phyloP scores from a whole-genome alignment of 2,329 filamentous ascomycete species.

The Colletotrichum karsti region DNA sequence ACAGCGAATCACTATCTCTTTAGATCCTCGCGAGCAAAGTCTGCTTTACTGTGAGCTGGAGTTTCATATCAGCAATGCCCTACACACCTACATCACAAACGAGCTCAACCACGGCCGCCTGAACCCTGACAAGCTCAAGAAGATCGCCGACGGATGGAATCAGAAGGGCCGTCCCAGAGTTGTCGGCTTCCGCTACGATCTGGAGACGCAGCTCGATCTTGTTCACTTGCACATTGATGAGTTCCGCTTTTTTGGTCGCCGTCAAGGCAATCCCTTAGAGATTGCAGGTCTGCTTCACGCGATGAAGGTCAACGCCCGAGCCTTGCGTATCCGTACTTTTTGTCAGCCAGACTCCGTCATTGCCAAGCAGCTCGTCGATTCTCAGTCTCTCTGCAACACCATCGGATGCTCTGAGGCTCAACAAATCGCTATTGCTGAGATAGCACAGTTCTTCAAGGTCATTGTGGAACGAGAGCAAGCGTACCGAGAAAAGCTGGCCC shows the following conservation, averaged over 20 bases:
- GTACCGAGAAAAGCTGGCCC: constrained; percentile 33
- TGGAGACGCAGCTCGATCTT: constrained; percentile 68
- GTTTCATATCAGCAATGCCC: constrained; percentile 58
- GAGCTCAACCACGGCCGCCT: constrained; percentile 66
- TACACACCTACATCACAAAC: constrained; percentile 60
- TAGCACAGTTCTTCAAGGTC: constrained; percentile 63
- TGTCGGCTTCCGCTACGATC: constrained; percentile 65
- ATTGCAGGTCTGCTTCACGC: constrained; percentile 58
- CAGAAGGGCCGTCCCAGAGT: constrained; percentile 63
- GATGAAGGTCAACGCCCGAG: constrained; percentile 61
- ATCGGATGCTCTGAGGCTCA: constrained; percentile 53
- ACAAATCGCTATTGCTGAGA: constrained; percentile 57
- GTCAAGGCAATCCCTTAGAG: constrained; percentile 50
- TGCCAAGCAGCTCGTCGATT: constrained; percentile 65
- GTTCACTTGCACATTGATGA: constrained; percentile 56
- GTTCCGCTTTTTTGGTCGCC: constrained; percentile 63
- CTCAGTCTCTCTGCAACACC: constrained; percentile 59
- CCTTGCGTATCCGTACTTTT: constrained; percentile 62
- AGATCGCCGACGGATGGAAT: constrained; percentile 59
- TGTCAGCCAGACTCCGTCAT: constrained; percentile 67
- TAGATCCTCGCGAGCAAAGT: constrained; percentile 64
- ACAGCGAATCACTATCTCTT: constrained; percentile 54
- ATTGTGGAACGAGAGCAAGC: constrained; percentile 56
- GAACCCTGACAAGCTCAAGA: constrained; percentile 58
- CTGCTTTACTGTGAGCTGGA: constrained; percentile 68